Evolutionary conservation across 495 filamentous ascomycete species (phyloP).

Genomic region (Tuber microsphaerosporum): DNA sequence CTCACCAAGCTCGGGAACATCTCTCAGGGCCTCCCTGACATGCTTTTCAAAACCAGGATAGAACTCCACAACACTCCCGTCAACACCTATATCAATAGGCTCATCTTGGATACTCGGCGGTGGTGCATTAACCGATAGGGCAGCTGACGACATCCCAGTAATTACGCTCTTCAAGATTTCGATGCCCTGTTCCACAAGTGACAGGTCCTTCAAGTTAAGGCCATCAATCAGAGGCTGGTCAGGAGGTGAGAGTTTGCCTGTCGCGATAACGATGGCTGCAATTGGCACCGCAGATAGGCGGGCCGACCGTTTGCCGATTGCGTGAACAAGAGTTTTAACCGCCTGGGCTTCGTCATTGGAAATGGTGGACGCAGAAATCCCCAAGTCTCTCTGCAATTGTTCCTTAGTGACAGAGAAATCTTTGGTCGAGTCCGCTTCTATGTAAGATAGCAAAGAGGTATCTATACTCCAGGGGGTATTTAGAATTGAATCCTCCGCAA

Average conservation of each 20-base stretch:
- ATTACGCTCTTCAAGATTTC: slow-evolving; percentile 24
- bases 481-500: slow-evolving; percentile 54
- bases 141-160: slow-evolving; percentile 19
- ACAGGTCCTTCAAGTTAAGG: slow-evolving; percentile 21
- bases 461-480: slow-evolving; percentile 83
- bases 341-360: slow-evolving; percentile 72
- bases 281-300: slow-evolving; percentile 82
- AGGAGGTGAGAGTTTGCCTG: slow-evolving; percentile 52
- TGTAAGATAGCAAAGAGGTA: slow-evolving; percentile 73
- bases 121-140: slow-evolving; percentile 36
- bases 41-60: slow-evolving; percentile 80
- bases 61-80: slow-evolving; percentile 83
- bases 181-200: slow-evolving; percentile 35
- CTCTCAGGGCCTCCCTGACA: slow-evolving; percentile 65
- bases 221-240: slow-evolving; percentile 10
- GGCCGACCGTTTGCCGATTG: slow-evolving; percentile 80
- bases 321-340: slow-evolving; percentile 69
- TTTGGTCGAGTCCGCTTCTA: slow-evolving; percentile 63
- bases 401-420: slow-evolving; percentile 61
- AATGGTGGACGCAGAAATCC: slow-evolving; percentile 55
- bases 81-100: slow-evolving; percentile 79
- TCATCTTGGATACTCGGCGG: slow-evolving; percentile 40
- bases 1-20: slow-evolving; percentile 62
- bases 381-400: slow-evolving; percentile 66
- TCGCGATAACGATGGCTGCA: slow-evolving; percentile 69